Evolutionary conservation across 2,329 filamentous ascomycete genomes (phyloP).

Genomic region (Pseudogymnoascus sp.): DNA sequence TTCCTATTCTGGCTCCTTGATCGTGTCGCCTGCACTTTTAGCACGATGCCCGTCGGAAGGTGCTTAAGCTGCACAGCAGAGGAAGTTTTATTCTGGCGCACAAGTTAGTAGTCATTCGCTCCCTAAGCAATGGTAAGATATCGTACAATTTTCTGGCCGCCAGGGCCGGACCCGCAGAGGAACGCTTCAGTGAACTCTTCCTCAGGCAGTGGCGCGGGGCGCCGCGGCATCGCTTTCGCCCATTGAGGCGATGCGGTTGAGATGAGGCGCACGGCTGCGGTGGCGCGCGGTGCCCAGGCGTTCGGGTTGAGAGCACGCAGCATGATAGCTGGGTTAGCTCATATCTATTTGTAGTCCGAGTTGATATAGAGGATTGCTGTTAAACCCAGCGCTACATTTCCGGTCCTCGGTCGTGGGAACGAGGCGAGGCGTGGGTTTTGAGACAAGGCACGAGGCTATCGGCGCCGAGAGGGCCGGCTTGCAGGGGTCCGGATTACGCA

Average conservation of each 20-base stretch:
- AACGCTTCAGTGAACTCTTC: conserved; percentile 76
- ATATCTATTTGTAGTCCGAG: neutral
- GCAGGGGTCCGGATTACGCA: neutral
- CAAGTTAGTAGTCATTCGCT: neutral
- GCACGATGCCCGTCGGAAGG: conserved; percentile 78
- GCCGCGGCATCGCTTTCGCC: conserved; percentile 62
- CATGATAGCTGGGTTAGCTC: neutral
- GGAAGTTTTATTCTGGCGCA: conserved; percentile 80
- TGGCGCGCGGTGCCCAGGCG: neutral
- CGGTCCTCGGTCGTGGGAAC: neutral
- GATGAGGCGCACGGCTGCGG: neutral
- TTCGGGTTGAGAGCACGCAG: neutral
- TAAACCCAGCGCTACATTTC: neutral
- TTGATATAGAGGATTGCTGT: neutral
- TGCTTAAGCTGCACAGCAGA: conserved; percentile 92
- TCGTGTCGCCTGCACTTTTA: conserved; percentile 89
- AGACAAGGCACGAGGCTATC: conserved; percentile 3
- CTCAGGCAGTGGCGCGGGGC: conserved; percentile 64
- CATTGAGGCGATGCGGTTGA: conserved; percentile 17
- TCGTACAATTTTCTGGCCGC: conserved; percentile 85
- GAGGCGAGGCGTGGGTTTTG: neutral
- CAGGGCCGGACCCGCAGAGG: conserved; percentile 84
- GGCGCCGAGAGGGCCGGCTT: neutral
- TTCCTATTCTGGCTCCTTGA: conserved; percentile 81
- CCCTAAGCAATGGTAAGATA: neutral